Percentiles rank a stretch among this genome's conserved stretches.
phyloP scores from a whole-genome alignment of 1,139 yeast genomes.

The Debaryomyces sp. region DNA sequence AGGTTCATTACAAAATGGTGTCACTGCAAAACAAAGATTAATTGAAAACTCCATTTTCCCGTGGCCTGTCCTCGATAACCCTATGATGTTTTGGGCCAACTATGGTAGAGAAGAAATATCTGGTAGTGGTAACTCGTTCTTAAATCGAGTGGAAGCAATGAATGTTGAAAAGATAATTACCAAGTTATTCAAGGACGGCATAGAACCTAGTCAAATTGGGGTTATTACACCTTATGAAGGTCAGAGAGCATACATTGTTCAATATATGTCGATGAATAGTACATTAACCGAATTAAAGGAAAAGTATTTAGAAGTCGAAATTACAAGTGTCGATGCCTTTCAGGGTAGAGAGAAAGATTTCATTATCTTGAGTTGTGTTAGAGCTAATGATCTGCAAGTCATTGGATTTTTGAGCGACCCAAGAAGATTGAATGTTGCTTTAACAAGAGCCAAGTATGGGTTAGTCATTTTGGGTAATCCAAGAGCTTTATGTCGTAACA shows the following conservation, averaged over 20 bases:
- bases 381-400: slow-evolving; percentile 80
- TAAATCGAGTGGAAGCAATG: slow-evolving; percentile 90
- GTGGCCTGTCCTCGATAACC: slow-evolving; percentile 82
- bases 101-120: slow-evolving; percentile 90
- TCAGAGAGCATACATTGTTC: slow-evolving; percentile 81
- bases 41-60: slow-evolving; percentile 66
- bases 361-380: slow-evolving; percentile 85
- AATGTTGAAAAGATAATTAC: slow-evolving; percentile 83
- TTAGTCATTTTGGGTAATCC: slow-evolving; percentile 85
- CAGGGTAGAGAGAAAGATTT: slow-evolving; percentile 96
- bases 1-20: slow-evolving; percentile 91
- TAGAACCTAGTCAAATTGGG: slow-evolving; percentile 81
- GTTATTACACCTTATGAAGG: slow-evolving; percentile 95
- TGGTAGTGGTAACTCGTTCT: slow-evolving; percentile 78
- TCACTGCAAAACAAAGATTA: slow-evolving; percentile 70
- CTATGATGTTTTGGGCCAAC: slow-evolving; percentile 96
- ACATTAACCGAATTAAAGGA: slow-evolving; percentile 60
- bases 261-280: slow-evolving; percentile 77
- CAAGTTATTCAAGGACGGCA: slow-evolving; percentile 76
- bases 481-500: slow-evolving; percentile 67
- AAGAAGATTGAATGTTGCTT: slow-evolving; percentile 87
- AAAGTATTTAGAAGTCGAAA: slow-evolving; percentile 74
- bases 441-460: slow-evolving; percentile 90
- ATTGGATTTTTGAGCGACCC: slow-evolving; percentile 92
- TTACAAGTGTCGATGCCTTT: slow-evolving; percentile 92